Base-by-base conservation (phyloP, 306 rosid species). In the Macrotyloma uniflorum region DNA sequence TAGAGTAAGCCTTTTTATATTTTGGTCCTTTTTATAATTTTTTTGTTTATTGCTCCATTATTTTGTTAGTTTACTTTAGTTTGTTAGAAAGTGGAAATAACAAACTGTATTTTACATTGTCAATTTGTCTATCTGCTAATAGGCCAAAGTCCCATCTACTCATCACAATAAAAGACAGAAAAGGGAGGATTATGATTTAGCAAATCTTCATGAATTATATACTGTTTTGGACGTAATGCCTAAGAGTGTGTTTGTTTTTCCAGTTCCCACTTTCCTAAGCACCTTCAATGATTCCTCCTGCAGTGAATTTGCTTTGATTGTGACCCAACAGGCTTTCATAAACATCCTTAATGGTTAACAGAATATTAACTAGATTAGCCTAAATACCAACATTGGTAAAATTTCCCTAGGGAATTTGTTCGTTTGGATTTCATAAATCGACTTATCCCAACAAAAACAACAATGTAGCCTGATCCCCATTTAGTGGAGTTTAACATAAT, bases 1-100 rank as follows among this genome's bases (percentile, higher is more conserved):
- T 95, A 19, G 99, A 95, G 99, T 95, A 91, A 87, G 98, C 61
- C 55, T 47, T 69, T 46, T 69, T 46, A 35, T 69, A 26, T 75
- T 18, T 62, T 16, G n/a, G 49, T 55, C 38, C 50, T 70, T 67
- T 65, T 33, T 51, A 15, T 28, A 45, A 5, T 23, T 73, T 67
- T 15, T 61, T 61, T 63, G 54, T 54, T 54, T 67, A 38, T 55
- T 47, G 51, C 62, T 68, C 47, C 49, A 22, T 45, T 71, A 35
- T 51, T 28, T 36, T 19, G 18, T 54, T 23, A 51, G 71, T 74
- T 62, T 74, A 33, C 81, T 47, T 45, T 65, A 81, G 53, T 62
- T 80, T 57, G 40, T 77, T 77, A 32, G 78, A 61, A 61, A 42
- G 53, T 72, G 69, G 65, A 85, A 63, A 61, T 66, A 74, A 47